These are phyloP conservation scores for Aspergillus ustus DNA, from an alignment of 2,329 filamentous ascomycete species.

Conservation along the genomic window DNA sequence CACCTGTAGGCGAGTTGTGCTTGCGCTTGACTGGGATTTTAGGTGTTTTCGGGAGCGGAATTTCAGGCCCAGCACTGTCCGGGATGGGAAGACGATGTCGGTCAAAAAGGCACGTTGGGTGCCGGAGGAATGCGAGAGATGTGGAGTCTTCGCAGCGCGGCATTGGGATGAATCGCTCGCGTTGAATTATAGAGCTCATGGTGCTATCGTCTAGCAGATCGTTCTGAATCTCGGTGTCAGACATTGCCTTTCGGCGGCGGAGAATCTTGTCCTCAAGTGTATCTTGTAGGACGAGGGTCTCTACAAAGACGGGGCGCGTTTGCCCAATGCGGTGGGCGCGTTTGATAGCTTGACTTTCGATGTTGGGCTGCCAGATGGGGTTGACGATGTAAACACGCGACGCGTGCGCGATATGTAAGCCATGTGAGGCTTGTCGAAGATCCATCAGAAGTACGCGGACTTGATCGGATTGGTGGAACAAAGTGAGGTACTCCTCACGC, in stretches of 20 bases:
- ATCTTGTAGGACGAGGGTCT: constrained; percentile 78
- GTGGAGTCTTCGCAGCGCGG: constrained; percentile 34
- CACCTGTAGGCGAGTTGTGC: neutral
- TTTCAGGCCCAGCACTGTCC: constrained; percentile 30
- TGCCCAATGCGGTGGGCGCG: constrained; percentile 88
- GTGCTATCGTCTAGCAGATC: constrained; percentile 62
- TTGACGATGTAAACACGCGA: constrained; percentile 88
- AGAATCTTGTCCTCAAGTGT: constrained; percentile 88
- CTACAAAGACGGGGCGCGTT: constrained; percentile 75
- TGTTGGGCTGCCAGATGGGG: constrained; percentile 80
- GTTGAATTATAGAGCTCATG: constrained; percentile 64
- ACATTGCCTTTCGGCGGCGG: constrained; percentile 74
- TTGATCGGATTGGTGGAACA: constrained; percentile 72
- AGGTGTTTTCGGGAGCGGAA: neutral
- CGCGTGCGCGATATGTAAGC: constrained; percentile 81
- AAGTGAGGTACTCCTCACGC: constrained; percentile 75
- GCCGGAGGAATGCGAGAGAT: constrained; percentile 32
- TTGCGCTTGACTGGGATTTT: constrained; percentile 21
- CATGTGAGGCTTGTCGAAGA: constrained; percentile 84
- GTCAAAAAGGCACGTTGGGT: constrained; percentile 43
- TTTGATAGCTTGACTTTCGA: constrained; percentile 90
- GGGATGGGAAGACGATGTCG: constrained; percentile 42
- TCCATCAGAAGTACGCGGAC: constrained; percentile 88
- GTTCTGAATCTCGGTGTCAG: constrained; percentile 60
- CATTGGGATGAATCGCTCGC: constrained; percentile 55